Evolutionary conservation across 2,329 filamentous ascomycete species (phyloP), one percentile per base, ranked within the genome.

Genomic region (Elsinoe batatas): DNA sequence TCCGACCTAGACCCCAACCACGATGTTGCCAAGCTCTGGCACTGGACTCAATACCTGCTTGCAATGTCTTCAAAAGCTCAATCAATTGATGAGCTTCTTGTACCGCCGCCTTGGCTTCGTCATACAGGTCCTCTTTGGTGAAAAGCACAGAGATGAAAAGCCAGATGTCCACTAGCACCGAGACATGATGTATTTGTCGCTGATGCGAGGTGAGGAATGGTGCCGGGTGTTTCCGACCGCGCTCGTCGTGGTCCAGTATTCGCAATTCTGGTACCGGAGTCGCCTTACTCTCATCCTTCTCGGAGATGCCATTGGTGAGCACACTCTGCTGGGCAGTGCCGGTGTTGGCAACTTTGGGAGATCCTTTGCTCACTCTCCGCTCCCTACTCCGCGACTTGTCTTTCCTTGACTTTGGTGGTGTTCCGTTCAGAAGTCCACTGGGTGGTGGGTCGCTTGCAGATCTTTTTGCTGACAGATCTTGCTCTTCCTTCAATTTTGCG

Each of bases 81-180:
- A 89, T 83, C 35, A 95, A 77, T 65, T 87, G 87, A 58, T 82
- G 78, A 1, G 91, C 93, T 74, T 97, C 93, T 10, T 82, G 78
- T 26, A 91, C 81, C 5, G 91, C 89, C 53, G 84, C 87, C 62
- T 81, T 81, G 11, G 87, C 83, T 67, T 97, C 91, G 17, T 91
- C 85, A 56, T 82, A 81, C 74, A 94, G 82, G 7, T 80, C 80
- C 6, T 91, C 88, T 54, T 89, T 81, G 26, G 89, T 82, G 67
- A 97, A 98, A 61, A 97, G 84, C 0, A 86, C 86, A 1, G 89
- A 86, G 59, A 96, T 89, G 66, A 93, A 85, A 7, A 96, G 76
- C 93, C 93, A 98, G 32, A 96, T 83, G 61, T 85, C 85, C 17
- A 90, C 75, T 13, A 98, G 70, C 10, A 84, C 66, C 3, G 75